Conservation (phyloP, 345 rosid species). For the Corchorus olitorius region DNA sequence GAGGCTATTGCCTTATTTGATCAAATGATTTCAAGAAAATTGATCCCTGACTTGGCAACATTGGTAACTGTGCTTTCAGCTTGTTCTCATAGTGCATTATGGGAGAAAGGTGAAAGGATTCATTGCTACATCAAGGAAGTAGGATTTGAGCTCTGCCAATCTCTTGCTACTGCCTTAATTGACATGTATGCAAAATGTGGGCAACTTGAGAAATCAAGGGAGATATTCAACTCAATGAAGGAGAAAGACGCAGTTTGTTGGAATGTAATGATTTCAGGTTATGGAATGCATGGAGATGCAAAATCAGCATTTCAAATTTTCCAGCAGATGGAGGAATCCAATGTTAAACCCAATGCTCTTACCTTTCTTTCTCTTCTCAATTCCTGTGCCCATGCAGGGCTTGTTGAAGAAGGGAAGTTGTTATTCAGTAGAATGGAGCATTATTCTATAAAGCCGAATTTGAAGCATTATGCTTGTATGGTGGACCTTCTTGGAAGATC, state of each 20-base stretch:
- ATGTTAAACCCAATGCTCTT: constrained; percentile 51
- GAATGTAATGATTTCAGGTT: constrained; percentile 75
- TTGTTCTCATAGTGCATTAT: constrained; percentile 57
- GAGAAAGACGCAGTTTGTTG: constrained; percentile 58
- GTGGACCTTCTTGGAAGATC: constrained; percentile 73
- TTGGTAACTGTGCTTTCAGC: constrained; percentile 59
- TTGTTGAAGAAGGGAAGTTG: constrained; percentile 60
- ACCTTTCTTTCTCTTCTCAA: constrained; percentile 71
- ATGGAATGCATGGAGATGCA: constrained; percentile 64
- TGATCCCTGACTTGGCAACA: constrained; percentile 55
- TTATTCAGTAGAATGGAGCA: constrained; percentile 48
- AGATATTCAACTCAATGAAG: constrained; percentile 46
- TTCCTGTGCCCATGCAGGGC: constrained; percentile 65
- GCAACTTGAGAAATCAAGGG: constrained; percentile 50
- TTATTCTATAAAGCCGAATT: constrained; percentile 47
- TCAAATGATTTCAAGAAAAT: constrained; percentile 45
- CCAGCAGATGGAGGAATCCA: constrained; percentile 56
- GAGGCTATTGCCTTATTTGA: constrained; percentile 62
- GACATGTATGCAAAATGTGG: constrained; percentile 84
- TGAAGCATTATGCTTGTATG: constrained; percentile 74
- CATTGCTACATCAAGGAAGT: constrained; percentile 50
- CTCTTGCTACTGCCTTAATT: constrained; percentile 60
- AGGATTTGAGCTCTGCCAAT: constrained; percentile 45
- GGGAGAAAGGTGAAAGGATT: constrained; percentile 54
- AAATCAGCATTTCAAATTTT: constrained; percentile 51